These are phyloP conservation scores for Fonsecaea multimorphosa DNA, from an alignment of 2,329 filamentous ascomycete species.

Conservation along the genomic window DNA sequence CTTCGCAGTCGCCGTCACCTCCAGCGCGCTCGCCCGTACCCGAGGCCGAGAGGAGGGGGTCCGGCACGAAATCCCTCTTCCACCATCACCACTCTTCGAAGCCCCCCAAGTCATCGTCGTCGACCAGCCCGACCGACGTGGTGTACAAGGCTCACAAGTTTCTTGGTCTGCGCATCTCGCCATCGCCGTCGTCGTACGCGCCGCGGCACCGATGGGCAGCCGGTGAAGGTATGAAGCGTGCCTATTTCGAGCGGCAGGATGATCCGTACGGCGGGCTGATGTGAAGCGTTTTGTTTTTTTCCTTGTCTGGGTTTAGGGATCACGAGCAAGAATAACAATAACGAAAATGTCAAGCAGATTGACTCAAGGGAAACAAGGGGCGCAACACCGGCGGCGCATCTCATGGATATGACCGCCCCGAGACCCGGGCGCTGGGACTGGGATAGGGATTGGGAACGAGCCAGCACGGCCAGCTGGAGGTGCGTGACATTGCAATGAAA, in stretches of 20 bases:
- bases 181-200: constrained; percentile 4
- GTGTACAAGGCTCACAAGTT: constrained; percentile 13
- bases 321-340: neutral
- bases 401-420: neutral
- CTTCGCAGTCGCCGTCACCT: neutral
- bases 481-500: neutral
- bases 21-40: neutral
- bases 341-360: neutral
- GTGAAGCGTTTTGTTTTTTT: constrained; percentile 12
- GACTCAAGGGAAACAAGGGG: no score
- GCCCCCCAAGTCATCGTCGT: neutral
- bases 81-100: constrained; percentile 10
- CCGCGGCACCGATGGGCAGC: constrained; percentile 6
- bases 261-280: constrained; percentile 33
- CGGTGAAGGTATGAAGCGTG: constrained; percentile 12
- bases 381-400: no score
- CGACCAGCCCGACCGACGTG: neutral
- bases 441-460: neutral
- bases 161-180: constrained; percentile 25
- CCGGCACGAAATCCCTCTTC: constrained; percentile 2
- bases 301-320: neutral
- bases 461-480: constrained; percentile 1
- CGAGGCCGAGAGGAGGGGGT: neutral
- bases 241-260: constrained; percentile 25
- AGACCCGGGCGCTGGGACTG: neutral